Evolutionary conservation across 805 yeast species (phyloP), one percentile per base, ranked within the genome.

Genomic region (Candida xyloterini): DNA sequence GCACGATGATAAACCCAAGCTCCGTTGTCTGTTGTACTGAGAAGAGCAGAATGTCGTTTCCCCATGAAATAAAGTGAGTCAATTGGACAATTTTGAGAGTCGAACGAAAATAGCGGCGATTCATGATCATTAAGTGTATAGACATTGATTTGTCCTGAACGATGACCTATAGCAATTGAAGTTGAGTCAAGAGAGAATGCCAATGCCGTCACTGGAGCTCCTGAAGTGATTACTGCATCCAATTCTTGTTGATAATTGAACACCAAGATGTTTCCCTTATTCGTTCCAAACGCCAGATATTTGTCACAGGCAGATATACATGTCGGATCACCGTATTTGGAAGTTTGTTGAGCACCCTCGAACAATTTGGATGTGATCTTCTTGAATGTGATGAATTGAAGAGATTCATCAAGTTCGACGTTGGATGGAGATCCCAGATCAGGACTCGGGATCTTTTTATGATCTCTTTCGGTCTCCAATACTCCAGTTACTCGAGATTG

Each of bases 241-340:
- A 84, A 55, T 22, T 65, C 67, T 57, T 90, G 96, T 30, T 73
- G 73, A 46, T 79, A 81, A 51, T 81, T 83, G 58, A 86, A 89
- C 5, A 84, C 67, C 5, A 85, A 59, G 0, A 87, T 65, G 26
- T 59, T 64, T 1, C 95, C 95, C 35, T 73, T 74, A 0, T 73
- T 52, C 0, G 96, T 89, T 2, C 95, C 96, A 7, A 89, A 51
- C 0, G 78, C 78, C 7, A 83, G 65, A 23, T 71, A 51, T 7
- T 27, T 28, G 24, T 67, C 71, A 8, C 74, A 68, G 0, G 74
- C 65, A 0, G 67, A 56, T 10, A 78, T 51, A 18, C 68, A 56
- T 0, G 75, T 64, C 0, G 82, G 78, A 2, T 71, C 67, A 0
- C 91, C 90, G 49, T 71, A 69, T 7, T 44, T 43, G 8, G 15